phyloP scores from a whole-genome alignment of 345 rosid species.

The Xanthoceras sorbifolium region DNA sequence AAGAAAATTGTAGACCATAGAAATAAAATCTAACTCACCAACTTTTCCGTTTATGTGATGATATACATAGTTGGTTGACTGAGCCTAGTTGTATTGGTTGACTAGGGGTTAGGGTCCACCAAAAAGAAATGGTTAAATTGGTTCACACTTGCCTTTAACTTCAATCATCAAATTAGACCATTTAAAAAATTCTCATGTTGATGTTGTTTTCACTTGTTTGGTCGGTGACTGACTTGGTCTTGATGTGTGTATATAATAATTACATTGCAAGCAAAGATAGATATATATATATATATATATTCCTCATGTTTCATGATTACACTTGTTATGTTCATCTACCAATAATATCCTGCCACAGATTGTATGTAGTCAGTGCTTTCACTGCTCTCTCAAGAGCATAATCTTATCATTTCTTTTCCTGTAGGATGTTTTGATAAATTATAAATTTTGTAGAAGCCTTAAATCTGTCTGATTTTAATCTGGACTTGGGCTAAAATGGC shows the following conservation, averaged over 20 bases:
- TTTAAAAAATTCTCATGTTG: background rate
- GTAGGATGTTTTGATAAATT: no score
- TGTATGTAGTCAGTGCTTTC: background rate
- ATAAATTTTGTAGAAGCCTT: no score
- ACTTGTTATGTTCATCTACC: background rate
- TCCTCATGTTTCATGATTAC: background rate
- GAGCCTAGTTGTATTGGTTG: background rate
- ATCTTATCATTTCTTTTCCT: no score
- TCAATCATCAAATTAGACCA: background rate
- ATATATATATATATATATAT: background rate
- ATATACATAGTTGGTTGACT: background rate
- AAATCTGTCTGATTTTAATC: no score
- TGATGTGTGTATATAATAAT: background rate
- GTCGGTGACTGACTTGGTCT: background rate
- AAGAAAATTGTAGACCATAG: no score
- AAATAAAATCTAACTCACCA: no score
- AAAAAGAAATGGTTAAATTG: background rate
- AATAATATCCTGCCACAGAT: constrained; percentile 11
- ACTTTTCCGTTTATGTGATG: no score
- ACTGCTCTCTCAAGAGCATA: background rate
- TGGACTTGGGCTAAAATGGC: background rate
- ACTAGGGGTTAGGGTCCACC: background rate
- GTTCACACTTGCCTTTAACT: background rate
- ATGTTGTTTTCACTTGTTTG: background rate
- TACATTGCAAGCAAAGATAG: background rate